phyloP scores from a whole-genome alignment of 2,329 filamentous ascomycete genomes.

The Cercospora sp. region DNA sequence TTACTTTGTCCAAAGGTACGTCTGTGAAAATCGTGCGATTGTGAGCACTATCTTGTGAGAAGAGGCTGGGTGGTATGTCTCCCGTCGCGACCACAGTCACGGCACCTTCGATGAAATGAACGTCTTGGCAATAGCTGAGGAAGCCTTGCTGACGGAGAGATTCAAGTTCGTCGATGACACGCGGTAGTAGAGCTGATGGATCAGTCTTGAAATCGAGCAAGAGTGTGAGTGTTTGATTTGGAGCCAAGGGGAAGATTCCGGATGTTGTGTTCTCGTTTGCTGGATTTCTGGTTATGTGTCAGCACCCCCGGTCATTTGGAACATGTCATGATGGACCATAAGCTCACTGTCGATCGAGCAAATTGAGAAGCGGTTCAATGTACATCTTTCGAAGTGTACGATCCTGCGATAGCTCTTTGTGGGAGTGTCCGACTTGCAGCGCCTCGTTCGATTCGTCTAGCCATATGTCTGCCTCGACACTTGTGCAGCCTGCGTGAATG shows the following conservation, averaged over 20 bases:
- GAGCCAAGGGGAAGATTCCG: neutral
- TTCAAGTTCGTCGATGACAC: neutral
- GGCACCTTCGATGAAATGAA: neutral
- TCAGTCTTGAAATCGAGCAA: neutral
- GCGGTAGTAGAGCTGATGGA: neutral
- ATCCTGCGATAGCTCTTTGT: neutral
- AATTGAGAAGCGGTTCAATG: neutral
- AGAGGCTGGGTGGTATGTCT: neutral
- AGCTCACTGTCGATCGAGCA: conserved; percentile 2
- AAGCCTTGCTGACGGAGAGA: neutral
- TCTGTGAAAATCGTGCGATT: neutral
- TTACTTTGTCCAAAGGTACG: neutral
- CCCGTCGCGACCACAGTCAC: neutral
- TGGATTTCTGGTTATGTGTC: neutral
- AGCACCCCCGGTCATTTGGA: too few species aligned
- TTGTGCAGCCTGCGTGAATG: conserved; percentile 54
- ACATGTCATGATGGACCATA: too few species aligned
- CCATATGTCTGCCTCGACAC: conserved; percentile 52
- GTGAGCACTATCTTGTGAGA: neutral
- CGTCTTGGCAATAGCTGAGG: neutral
- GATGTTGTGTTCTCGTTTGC: neutral
- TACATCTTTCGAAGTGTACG: neutral
- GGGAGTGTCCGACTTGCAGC: neutral
- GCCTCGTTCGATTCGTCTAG: neutral
- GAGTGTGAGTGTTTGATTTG: neutral